Evolutionary conservation across 225 moss, liverwort and hornwort species (phyloP).

Genomic region (Antitrichia curtipendula): DNA sequence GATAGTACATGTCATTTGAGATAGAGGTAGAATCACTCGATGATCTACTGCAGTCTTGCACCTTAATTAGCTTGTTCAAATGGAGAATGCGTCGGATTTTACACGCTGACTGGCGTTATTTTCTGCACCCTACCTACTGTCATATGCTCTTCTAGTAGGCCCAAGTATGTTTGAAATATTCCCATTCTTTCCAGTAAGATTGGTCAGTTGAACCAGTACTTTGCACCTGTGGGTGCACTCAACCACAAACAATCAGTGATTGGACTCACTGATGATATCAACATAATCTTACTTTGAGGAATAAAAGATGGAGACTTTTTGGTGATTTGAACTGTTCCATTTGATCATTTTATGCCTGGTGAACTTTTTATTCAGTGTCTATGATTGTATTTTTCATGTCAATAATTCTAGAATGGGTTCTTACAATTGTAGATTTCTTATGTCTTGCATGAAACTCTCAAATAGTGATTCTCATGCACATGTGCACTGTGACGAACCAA

Average conservation of each 20-base stretch:
- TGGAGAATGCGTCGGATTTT: not conserved
- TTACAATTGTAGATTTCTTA: not conserved
- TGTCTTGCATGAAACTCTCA: not conserved
- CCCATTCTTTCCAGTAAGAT: not conserved
- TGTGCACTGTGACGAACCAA: not conserved
- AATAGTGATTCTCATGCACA: not conserved
- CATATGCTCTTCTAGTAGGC: not conserved
- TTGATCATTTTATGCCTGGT: not conserved
- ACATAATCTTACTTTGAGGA: not conserved
- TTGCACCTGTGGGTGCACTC: not conserved
- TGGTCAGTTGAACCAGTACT: not conserved
- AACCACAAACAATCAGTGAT: not conserved
- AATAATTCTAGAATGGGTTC: not conserved
- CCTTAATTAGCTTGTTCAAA: not conserved
- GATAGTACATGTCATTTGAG: slow-evolving; percentile 14
- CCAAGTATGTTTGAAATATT: not conserved
- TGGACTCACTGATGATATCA: not conserved
- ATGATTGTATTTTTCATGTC: not conserved
- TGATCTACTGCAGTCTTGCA: not conserved
- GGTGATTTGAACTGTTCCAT: not conserved
- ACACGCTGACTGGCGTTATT: not conserved
- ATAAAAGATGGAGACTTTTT: not conserved
- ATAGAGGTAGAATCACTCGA: not conserved
- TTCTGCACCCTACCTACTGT: not conserved
- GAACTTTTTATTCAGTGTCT: not conserved